Conservation (phyloP, 2,329 filamentous ascomycete species). For the Acephala macrosclerotiorum region DNA sequence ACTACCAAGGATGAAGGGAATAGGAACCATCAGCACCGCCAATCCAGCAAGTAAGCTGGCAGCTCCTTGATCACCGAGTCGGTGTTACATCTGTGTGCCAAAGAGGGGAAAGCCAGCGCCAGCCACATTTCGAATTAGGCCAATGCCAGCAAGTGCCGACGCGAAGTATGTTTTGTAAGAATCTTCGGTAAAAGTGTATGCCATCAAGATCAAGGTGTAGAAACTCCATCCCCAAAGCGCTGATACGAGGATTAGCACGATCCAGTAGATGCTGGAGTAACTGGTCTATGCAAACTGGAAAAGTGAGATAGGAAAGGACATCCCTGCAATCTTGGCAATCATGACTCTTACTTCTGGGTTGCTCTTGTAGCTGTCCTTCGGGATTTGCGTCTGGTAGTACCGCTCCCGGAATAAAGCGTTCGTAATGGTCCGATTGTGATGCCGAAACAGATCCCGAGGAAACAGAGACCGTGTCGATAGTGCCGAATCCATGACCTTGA, state of each 20-base stretch:
- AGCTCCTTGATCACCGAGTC: constrained; percentile 49
- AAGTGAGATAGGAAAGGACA: constrained; percentile 45
- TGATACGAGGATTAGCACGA: constrained; percentile 57
- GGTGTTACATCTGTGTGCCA: constrained; percentile 54
- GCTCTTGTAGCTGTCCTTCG: constrained; percentile 44
- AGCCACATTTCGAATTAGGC: constrained; percentile 61
- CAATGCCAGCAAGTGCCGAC: constrained; percentile 66
- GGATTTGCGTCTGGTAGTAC: constrained; percentile 51
- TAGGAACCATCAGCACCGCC: constrained; percentile 54
- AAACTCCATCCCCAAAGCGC: constrained; percentile 58
- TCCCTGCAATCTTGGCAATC: constrained; percentile 48
- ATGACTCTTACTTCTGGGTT: constrained; percentile 52
- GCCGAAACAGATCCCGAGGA: constrained; percentile 47
- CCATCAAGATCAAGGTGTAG: constrained; percentile 58
- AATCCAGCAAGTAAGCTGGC: constrained; percentile 51
- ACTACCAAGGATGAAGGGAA: constrained; percentile 49
- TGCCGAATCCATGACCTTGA: constrained; percentile 48
- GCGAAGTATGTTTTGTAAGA: constrained; percentile 51
- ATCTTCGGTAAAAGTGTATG: constrained; percentile 56
- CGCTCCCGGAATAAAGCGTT: constrained; percentile 47
- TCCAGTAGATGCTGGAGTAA: constrained; percentile 39
- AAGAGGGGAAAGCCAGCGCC: constrained; percentile 68
- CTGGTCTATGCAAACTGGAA: constrained; percentile 49
- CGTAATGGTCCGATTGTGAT: constrained; percentile 50
- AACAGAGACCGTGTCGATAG: constrained; percentile 49